Base-by-base conservation (phyloP, 2,329 filamentous ascomycete genomes). In the Phyllosticta capitalensis region DNA sequence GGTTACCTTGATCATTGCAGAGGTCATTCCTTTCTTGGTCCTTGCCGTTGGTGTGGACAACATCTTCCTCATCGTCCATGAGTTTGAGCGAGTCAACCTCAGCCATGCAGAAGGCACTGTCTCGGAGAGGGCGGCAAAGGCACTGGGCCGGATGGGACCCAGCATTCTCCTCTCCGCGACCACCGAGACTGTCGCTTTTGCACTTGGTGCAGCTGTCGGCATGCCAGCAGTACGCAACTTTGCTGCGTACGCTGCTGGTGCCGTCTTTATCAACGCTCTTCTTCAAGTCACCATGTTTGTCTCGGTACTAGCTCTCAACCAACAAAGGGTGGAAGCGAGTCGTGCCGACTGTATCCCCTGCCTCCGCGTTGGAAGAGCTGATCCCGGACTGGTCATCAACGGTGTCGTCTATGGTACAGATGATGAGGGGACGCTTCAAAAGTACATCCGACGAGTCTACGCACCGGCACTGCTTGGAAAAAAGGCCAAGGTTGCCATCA, bases 201-300 rank as follows among this genome's bases (percentile, higher is more conserved):
- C 91, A 1, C 81, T 99, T 10, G 94, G 94, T 12, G 89, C 90
- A 50, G 92, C 94, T 62, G 95, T 96, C 6, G 92, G 92, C 54
- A 99, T 99, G 94, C 94, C 95, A 17, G 94, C 94, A 1, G 95
- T 99, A 51, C 85, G 91, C 63, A 99, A 99, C 74, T 99, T 99
- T 74, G 95, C 94, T 17, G 86, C 92, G 2, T 99, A 99, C 70
- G 94, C 94, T 12, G 92, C 94, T 1, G 94, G 94, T 55, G 94
- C 94, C 10, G 94, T 99, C 10, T 86, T 97, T 66, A 92, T 99
- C 79, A 99, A 99, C 70, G 95, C 95, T 0, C 72, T 97, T n/a
- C 78, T 99, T 5, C 94, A 99, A 72, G 88, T 97, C 65, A 99
- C 95, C 0, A 92, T 97, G 85, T 99, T 99, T 69, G 83, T 96